These are phyloP conservation scores for Neonectria neomacrospora DNA, from an alignment of 2,329 filamentous ascomycete species.

Conservation along the genomic window DNA sequence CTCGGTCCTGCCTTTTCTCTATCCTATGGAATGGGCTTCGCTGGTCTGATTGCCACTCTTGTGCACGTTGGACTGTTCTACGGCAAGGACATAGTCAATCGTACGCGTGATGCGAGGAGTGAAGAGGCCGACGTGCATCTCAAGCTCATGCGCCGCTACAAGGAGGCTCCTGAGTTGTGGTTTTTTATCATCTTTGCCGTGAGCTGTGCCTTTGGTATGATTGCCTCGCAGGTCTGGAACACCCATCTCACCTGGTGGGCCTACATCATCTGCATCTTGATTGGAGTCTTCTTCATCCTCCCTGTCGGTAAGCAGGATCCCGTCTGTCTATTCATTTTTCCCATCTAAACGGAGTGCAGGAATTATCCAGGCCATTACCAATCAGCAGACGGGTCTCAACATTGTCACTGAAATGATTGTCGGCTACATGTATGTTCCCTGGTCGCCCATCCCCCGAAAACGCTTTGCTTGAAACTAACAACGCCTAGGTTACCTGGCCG, in stretches of 20 bases:
- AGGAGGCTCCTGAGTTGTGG: conserved; percentile 69
- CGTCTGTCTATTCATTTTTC: background rate
- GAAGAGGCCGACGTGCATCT: conserved; percentile 70
- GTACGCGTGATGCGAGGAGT: conserved; percentile 52
- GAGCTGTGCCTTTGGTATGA: conserved; percentile 45
- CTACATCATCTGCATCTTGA: conserved; percentile 65
- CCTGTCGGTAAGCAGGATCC: conserved; percentile 55
- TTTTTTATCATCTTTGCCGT: conserved; percentile 58
- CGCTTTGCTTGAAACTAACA: background rate
- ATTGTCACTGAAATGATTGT: conserved; percentile 79
- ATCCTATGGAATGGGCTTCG: conserved; percentile 72
- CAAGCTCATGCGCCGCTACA: conserved; percentile 70
- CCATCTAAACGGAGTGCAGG: conserved; percentile 37
- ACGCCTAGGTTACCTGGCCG: conserved; percentile 65
- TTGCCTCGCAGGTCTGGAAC: conserved; percentile 10
- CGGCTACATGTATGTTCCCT: conserved; percentile 67
- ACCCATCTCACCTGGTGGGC: conserved; percentile 54
- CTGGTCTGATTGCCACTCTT: conserved; percentile 70
- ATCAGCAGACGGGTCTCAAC: conserved; percentile 73
- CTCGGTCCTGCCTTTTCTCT: conserved; percentile 70
- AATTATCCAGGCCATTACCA: conserved; percentile 70
- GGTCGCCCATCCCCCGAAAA: background rate
- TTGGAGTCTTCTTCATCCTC: conserved; percentile 68
- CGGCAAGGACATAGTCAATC: conserved; percentile 63
- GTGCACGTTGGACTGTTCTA: conserved; percentile 67